A percentile compares a stretch with the other conserved stretches of the same genome.
phyloP scores from a whole-genome alignment of 345 rosid genomes.

The Camelina hispida region DNA sequence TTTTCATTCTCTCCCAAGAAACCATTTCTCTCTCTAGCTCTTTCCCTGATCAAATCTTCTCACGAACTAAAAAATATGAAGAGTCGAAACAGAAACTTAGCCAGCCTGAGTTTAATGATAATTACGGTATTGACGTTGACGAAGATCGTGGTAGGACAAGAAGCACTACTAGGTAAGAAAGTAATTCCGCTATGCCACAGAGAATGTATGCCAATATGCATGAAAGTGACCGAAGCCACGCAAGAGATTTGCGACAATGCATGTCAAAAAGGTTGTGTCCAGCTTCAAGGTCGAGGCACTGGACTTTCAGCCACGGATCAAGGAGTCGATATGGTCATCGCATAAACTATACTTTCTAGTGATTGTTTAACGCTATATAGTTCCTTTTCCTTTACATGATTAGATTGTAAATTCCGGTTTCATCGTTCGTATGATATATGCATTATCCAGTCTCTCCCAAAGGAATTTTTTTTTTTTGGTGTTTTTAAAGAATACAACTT shows the following conservation, averaged over 20 bases:
- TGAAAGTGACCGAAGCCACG: slow-evolving; percentile 37
- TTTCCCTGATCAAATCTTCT: background rate
- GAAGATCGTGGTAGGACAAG: slow-evolving; percentile 38
- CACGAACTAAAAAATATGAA: slow-evolving; percentile 14
- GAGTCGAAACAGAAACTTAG: slow-evolving; percentile 20
- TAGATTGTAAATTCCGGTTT: background rate
- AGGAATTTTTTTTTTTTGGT: too few relatives aligned
- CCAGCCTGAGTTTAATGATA: slow-evolving; percentile 38
- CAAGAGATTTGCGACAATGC: slow-evolving; percentile 24
- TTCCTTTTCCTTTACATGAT: background rate
- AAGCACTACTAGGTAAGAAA: slow-evolving; percentile 43
- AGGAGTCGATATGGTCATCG: slow-evolving; percentile 35
- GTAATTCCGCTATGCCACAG: slow-evolving; percentile 39
- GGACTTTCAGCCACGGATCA: slow-evolving; percentile 36
- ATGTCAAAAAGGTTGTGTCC: slow-evolving; percentile 33
- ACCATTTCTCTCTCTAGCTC: background rate
- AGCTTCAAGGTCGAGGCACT: slow-evolving; percentile 47
- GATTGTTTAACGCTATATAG: background rate
- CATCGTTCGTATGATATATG: background rate
- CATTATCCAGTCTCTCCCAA: background rate
- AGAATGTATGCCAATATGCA: slow-evolving; percentile 45
- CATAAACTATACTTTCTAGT: slow-evolving; percentile 3
- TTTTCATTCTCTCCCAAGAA: slow-evolving; percentile 24
- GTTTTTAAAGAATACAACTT: background rate
- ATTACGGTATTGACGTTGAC: slow-evolving; percentile 23